Evolutionary conservation across 805 yeast species (phyloP), one percentile per base, ranked within the genome.

Genomic region (Ogataea glucozyma): DNA sequence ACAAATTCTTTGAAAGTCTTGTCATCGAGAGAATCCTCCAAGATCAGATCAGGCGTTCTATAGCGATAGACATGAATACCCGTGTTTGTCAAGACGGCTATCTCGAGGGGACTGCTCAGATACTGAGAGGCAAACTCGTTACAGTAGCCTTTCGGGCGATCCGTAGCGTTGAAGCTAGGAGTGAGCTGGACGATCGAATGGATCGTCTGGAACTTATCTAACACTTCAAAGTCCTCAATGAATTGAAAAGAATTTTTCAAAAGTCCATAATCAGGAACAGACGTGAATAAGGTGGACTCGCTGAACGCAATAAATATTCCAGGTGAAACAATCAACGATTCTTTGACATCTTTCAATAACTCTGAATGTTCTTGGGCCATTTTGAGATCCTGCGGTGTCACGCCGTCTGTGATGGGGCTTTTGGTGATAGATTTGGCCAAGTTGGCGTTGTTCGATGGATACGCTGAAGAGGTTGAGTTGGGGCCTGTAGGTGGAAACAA

Each of bases 61-160:
- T 83, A 83, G 51, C 83, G 81, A 62, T 82, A 88, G 30, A 87
- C 73, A 54, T 82, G 83, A 26, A 91, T 78, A 2, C 96, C 89
- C 14, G 79, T 76, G 53, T 78, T 79, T 2, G 99, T 90, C 55
- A 93, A 69, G 1, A 91, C 81, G 1, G 96, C 97, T 57, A 90
- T 76, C 54, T 79, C 80, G 34, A 85, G 74, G 0, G 87, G 80
- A 14, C 73, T 71, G 14, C 76, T 65, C 13, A 81, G 76, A 58
- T 88, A 91, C 56, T 90, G 97, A 6, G 91, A 81, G 1, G 97
- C 95, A 63, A 87, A 80, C 46, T 81, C 81, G 60, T 91, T 90
- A 8, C 88, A 87, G 59, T 82, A 88, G 2, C 97, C 96, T 53
- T 72, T 78, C 16, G 96, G 95, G 33, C 78, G 78, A 31, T 77